Base-by-base conservation (phyloP, 1,284 basidiomycete genomes). In the Tilletia walkeri region DNA sequence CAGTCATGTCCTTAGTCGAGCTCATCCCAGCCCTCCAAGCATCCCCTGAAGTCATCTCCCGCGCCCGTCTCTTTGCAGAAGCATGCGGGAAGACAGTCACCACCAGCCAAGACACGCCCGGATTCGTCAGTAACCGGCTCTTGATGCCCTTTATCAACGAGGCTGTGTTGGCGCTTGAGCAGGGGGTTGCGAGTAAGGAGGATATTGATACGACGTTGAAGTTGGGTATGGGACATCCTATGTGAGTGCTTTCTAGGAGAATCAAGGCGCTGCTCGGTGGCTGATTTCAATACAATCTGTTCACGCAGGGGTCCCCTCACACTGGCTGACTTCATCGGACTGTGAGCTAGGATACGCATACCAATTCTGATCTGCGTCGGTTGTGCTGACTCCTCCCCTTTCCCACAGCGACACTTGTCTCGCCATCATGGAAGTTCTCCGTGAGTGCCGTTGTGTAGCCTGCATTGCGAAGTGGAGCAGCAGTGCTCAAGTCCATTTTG, bases 141-240 rank as follows among this genome's bases (percentile, higher is more conserved):
- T 85, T 95, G 53, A 94, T 95, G 91, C 93, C 93, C 0, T 94
- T 93, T 84, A 91, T 95, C 79, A 95, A 95, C 78, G 84, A 95
- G 88, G 94, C 95, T 0, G 92, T 97, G 77, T 92, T 95, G 89
- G 90, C 90, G 74, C 87, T 96, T 3, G 94, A 96, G 85, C 91
- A 93, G 89, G 94, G 94, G 5, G 89, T 91, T 30, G 95, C 94
- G 0, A 92, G 92, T 1, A 89, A 92, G 56, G 94, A 97, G 71
- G 94, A 98, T 82, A 97, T 98, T 75, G 95, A 98, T 85, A 93
- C 90, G 76, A 96, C 93, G 0, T 88, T 98, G 69, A 90, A 90
- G 79, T 86, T 96, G 18, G 95, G 95, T 65, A 97, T 96, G 93
- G 91, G 90, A 73, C 94, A 97, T 81, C 94, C 94, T 1, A 96